These are phyloP conservation scores for Fusarium subtropicale DNA, from an alignment of 2,329 filamentous ascomycete genomes.

Conservation along the genomic window DNA sequence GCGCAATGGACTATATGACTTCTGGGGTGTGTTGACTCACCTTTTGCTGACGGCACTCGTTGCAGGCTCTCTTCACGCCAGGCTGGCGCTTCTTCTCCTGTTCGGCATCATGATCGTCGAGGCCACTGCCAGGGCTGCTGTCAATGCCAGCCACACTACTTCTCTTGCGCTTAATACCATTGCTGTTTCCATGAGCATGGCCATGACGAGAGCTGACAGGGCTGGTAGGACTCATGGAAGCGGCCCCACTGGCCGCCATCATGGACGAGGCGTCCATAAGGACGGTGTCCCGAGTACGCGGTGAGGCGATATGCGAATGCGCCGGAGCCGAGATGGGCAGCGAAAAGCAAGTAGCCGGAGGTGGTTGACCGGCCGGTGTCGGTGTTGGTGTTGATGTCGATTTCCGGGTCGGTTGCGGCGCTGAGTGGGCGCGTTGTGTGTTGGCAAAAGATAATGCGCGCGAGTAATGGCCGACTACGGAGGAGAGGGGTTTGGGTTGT, in stretches of 20 bases:
- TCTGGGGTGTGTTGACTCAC: constrained; percentile 60
- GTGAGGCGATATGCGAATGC: constrained; percentile 21
- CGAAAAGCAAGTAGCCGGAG: constrained; percentile 23
- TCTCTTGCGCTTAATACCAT: constrained; percentile 66
- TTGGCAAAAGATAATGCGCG: constrained; percentile 42
- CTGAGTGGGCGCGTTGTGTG: constrained; percentile 44
- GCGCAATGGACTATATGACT: not conserved
- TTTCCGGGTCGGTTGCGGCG: constrained; percentile 39
- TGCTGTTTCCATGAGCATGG: constrained; percentile 57
- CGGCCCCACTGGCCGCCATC: constrained; percentile 58
- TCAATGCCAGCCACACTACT: constrained; percentile 65
- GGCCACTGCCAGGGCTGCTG: constrained; percentile 68
- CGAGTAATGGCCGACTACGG: constrained; percentile 51
- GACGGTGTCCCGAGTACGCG: constrained; percentile 30
- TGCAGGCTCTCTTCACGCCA: constrained; percentile 82
- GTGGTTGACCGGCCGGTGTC: constrained; percentile 44
- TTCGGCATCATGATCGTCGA: constrained; percentile 67
- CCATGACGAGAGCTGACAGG: constrained; percentile 64
- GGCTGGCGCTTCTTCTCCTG: constrained; percentile 73
- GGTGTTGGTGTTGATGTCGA: constrained; percentile 46
- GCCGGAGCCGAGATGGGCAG: constrained; percentile 25
- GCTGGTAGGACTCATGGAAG: constrained; percentile 66
- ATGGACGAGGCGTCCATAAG: constrained; percentile 63
- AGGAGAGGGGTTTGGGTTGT: constrained; percentile 46
- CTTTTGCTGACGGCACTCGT: constrained; percentile 88